A percentile compares a stretch with the other conserved stretches of the same genome.
phyloP scores from a whole-genome alignment of 2,329 filamentous ascomycete species.

The Claviceps maximensis region DNA sequence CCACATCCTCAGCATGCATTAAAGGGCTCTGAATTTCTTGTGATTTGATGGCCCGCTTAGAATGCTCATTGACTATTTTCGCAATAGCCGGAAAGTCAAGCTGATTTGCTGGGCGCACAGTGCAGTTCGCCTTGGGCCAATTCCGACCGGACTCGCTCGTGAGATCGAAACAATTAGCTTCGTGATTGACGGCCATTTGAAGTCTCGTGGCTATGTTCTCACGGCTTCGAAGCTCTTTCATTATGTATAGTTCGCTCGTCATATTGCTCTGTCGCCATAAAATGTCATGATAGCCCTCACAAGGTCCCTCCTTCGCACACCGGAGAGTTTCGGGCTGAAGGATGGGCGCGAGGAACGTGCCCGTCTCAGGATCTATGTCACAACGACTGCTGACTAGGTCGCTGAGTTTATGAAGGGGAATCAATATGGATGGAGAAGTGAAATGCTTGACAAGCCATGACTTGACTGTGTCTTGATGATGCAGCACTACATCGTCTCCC shows the following conservation, averaged over 20 bases:
- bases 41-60: not conserved
- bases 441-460: constrained; percentile 1
- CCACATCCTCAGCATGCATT: constrained; percentile 22
- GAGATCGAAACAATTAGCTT: not conserved
- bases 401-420: not conserved
- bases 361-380: constrained; percentile 26
- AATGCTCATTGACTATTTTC: constrained; percentile 33
- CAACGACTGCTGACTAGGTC: constrained; percentile 3
- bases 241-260: constrained; percentile 15
- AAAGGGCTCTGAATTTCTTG: constrained; percentile 8
- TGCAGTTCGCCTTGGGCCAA: constrained; percentile 20
- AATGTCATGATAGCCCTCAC: constrained; percentile 7
- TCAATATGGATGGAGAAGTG: not conserved
- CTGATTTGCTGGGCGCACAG: constrained; percentile 27
- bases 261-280: constrained; percentile 17
- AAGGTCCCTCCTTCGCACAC: not conserved
- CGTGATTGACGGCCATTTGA: not conserved
- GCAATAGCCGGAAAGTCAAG: constrained; percentile 27
- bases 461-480: not conserved
- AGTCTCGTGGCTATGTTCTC: constrained; percentile 7
- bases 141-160: constrained; percentile 1
- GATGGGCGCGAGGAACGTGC: constrained; percentile 20
- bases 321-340: constrained; percentile 18
- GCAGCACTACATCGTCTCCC: not conserved
- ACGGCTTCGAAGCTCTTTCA: constrained; percentile 13